Evolutionary conservation across 2,329 filamentous ascomycete genomes (phyloP).

Genomic region (Alternaria infectoria): DNA sequence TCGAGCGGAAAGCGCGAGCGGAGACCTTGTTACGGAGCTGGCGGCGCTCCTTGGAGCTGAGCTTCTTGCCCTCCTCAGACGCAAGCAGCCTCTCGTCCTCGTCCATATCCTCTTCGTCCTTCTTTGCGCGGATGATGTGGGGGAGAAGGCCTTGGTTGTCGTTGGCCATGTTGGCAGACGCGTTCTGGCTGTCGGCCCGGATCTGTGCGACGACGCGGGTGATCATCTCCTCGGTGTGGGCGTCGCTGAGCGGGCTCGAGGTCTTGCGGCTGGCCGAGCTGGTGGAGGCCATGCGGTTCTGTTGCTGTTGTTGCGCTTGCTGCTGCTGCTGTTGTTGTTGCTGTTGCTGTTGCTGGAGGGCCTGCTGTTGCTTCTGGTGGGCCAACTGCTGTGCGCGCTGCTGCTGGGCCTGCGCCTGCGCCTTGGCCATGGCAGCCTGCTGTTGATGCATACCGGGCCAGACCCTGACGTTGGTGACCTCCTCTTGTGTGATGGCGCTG

Average conservation of each 20-base stretch:
- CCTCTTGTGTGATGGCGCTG: conserved; percentile 71
- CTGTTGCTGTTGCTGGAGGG: conserved; percentile 47
- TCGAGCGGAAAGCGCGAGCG: conserved; percentile 94
- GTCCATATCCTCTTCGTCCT: conserved; percentile 98
- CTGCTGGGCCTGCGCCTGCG: conserved; percentile 43
- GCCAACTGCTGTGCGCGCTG: conserved; percentile 53
- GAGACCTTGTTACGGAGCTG: conserved; percentile 99
- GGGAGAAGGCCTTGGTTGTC: conserved; percentile 58
- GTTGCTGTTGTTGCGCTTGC: conserved; percentile 47
- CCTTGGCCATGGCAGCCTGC: conserved; percentile 66
- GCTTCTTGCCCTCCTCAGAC: conserved; percentile 98
- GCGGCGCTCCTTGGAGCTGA: conserved; percentile 96
- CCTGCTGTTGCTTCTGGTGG: conserved; percentile 50
- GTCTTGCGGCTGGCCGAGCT: conserved; percentile 40
- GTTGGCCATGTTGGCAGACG: conserved; percentile 60
- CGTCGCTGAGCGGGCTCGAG: conserved; percentile 52
- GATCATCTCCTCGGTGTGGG: conserved; percentile 81
- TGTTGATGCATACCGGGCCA: conserved; percentile 96
- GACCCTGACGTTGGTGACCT: conserved; percentile 70
- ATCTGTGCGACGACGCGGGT: conserved; percentile 91
- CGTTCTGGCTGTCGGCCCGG: conserved; percentile 70
- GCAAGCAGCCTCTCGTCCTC: conserved; percentile 92
- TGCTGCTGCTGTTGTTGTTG: conserved; percentile 49
- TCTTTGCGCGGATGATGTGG: conserved; percentile 77
- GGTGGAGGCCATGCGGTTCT: conserved; percentile 27